Conservation (phyloP, 768 basidiomycete genomes). For the Rhizopogon sp. region DNA sequence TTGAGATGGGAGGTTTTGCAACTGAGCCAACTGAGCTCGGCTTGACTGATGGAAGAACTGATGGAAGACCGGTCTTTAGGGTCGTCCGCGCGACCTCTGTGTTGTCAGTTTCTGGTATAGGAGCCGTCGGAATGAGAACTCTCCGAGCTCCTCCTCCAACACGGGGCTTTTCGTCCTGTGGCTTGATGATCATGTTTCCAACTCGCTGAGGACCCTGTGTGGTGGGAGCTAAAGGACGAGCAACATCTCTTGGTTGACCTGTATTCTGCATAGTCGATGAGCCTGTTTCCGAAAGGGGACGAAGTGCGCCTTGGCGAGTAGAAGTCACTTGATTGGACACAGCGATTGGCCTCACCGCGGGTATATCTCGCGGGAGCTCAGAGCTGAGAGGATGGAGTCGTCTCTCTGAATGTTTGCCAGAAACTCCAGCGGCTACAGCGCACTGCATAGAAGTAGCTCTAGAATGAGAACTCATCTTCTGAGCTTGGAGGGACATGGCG, state of each 20-base stretch:
- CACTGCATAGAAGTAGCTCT: background rate
- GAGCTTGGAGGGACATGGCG: background rate
- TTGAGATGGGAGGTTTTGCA: background rate
- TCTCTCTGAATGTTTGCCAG: background rate
- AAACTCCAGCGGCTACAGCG: background rate
- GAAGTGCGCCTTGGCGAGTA: background rate
- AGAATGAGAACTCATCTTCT: background rate
- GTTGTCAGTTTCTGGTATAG: background rate
- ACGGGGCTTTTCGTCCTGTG: constrained; percentile 1
- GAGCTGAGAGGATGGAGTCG: background rate
- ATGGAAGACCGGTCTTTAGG: background rate
- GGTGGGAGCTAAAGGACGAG: background rate
- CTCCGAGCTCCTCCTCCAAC: constrained; percentile 23
- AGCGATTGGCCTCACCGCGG: background rate
- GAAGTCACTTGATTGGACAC: background rate
- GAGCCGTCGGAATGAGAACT: constrained; percentile 21
- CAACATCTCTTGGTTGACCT: background rate
- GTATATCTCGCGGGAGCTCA: background rate
- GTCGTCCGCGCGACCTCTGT: background rate
- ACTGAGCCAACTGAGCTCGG: background rate
- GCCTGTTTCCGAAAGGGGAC: background rate
- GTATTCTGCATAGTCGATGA: background rate
- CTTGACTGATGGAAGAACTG: background rate
- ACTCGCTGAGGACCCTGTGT: constrained; percentile 1
- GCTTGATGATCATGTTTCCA: background rate